phyloP scores from a whole-genome alignment of 2,329 filamentous ascomycete species.

The Aureobasidium melanogenum region DNA sequence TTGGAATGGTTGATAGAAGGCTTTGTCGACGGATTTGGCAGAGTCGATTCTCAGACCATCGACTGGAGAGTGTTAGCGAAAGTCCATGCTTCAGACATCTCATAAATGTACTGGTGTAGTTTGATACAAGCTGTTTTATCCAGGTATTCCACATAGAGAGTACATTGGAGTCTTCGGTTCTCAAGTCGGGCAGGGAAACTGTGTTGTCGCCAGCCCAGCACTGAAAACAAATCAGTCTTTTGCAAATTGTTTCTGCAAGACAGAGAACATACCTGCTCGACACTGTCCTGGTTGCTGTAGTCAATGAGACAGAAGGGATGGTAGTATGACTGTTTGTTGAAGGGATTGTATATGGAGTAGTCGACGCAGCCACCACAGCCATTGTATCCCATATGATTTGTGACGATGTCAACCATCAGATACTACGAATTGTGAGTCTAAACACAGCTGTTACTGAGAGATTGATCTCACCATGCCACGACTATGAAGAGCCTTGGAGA shows the following conservation, averaged over 20 bases:
- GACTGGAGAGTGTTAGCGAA: conserved; percentile 25
- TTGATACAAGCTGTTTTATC: conserved; percentile 49
- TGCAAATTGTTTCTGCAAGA: too few relatives aligned
- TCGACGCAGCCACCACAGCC: conserved; percentile 21
- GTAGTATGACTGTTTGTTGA: conserved; percentile 30
- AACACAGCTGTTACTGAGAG: not conserved
- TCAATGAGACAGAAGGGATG: conserved; percentile 51
- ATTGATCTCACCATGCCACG: conserved; percentile 21
- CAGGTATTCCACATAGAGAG: conserved; percentile 45
- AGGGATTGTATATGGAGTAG: conserved; percentile 30
- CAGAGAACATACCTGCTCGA: conserved; percentile 18
- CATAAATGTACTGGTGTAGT: conserved; percentile 39
- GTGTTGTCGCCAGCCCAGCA: conserved; percentile 36
- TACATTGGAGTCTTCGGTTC: conserved; percentile 44
- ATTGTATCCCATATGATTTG: conserved; percentile 29
- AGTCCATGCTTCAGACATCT: not conserved
- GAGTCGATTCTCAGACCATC: conserved; percentile 43
- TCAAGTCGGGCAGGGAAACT: conserved; percentile 50
- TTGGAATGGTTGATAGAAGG: conserved; percentile 31
- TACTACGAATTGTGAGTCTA: conserved; percentile 14
- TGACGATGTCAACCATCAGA: conserved; percentile 31
- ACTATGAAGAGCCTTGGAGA: conserved; percentile 27
- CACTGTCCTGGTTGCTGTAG: conserved; percentile 38
- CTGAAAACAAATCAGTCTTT: not conserved
- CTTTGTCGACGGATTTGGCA: conserved; percentile 33